phyloP scores from a whole-genome alignment of 768 basidiomycete genomes.

The Tubosaeta sp. region DNA sequence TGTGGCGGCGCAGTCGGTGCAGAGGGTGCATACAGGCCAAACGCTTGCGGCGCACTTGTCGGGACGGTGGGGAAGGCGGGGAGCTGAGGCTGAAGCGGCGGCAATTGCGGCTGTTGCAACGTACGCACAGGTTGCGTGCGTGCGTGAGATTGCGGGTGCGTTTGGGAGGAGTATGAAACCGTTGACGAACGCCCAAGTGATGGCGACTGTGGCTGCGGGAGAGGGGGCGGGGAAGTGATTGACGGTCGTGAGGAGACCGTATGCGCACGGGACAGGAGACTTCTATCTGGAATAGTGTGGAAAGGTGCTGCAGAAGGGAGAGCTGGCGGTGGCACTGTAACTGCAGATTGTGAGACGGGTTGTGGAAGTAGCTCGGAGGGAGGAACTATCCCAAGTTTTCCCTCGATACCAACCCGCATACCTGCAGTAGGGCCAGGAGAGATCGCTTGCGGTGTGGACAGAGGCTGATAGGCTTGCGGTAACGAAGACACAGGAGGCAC shows the following conservation, averaged over 20 bases:
- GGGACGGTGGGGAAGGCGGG: slow-evolving; percentile 67
- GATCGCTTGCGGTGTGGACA: slow-evolving; percentile 16
- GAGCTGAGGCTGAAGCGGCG: slow-evolving; percentile 28
- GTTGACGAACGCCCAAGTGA: slow-evolving; percentile 23
- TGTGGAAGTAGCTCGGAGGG: slow-evolving; percentile 13
- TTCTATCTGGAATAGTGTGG: slow-evolving; percentile 11
- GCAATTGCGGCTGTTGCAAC: slow-evolving; percentile 8
- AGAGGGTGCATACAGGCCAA: slow-evolving; percentile 46
- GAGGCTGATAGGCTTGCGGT: slow-evolving; percentile 17
- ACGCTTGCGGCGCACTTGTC: slow-evolving; percentile 52
- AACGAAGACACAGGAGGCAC: slow-evolving; percentile 1
- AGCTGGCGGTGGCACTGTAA: slow-evolving; percentile 10
- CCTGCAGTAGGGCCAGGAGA: slow-evolving; percentile 5
- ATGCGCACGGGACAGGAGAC: slow-evolving; percentile 24
- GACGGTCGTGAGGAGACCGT: slow-evolving; percentile 24
- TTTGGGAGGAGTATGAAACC: slow-evolving; percentile 15
- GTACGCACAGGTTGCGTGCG: slow-evolving; percentile 4
- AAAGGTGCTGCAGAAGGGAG: slow-evolving; percentile 19
- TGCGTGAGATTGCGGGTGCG: slow-evolving; percentile 5
- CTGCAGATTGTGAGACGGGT: slow-evolving; percentile 15
- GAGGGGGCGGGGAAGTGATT: slow-evolving; percentile 12
- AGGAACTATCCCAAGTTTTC: slow-evolving; percentile 11
- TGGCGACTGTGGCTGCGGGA: slow-evolving; percentile 8
- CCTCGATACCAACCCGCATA: slow-evolving; percentile 2
- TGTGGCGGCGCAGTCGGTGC: slow-evolving; percentile 44